These are phyloP conservation scores for Candida tibetensis DNA, from an alignment of 805 yeast species.

Conservation along the genomic window DNA sequence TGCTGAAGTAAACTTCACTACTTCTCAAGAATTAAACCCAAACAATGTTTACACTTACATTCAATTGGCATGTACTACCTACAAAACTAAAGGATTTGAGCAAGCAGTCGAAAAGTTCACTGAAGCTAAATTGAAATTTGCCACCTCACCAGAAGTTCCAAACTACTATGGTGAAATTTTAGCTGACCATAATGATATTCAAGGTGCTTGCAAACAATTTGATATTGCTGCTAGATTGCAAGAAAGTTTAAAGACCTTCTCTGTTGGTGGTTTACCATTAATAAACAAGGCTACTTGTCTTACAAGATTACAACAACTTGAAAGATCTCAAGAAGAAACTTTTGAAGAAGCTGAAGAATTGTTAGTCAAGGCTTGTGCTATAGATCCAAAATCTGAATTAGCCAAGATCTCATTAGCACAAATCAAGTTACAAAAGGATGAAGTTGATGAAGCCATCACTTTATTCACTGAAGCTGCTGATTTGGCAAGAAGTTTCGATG, in stretches of 20 bases:
- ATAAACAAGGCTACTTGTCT: slow-evolving; percentile 81
- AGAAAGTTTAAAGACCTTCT: slow-evolving; percentile 59
- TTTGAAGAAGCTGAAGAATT: slow-evolving; percentile 58
- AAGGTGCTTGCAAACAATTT: slow-evolving; percentile 76
- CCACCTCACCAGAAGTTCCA: slow-evolving; percentile 87
- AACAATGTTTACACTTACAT: slow-evolving; percentile 80
- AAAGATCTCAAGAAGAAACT: slow-evolving; percentile 15
- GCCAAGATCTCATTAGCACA: slow-evolving; percentile 93
- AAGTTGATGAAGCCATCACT: slow-evolving; percentile 74
- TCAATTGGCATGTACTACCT: slow-evolving; percentile 89
- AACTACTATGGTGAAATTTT: slow-evolving; percentile 94
- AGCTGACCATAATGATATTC: slow-evolving; percentile 72
- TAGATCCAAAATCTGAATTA: slow-evolving; percentile 86
- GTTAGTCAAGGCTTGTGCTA: slow-evolving; percentile 69
- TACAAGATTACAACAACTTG: slow-evolving; percentile 49
- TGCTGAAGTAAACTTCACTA: slow-evolving; percentile 73
- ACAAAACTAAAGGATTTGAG: slow-evolving; percentile 65
- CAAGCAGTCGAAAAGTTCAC: slow-evolving; percentile 65
- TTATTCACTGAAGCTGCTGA: slow-evolving; percentile 81
- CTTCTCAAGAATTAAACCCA: slow-evolving; percentile 72
- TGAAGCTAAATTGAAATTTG: slow-evolving; percentile 70
- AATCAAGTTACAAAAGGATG: slow-evolving; percentile 77
- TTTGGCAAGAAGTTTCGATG: slow-evolving; percentile 80
- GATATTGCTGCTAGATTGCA: slow-evolving; percentile 85
- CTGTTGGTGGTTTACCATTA: slow-evolving; percentile 86